Evolutionary conservation across 164 flowering plant genomes (phyloP), one percentile per base, ranked within the genome.

Genomic region (Berberis thunbergii): DNA sequence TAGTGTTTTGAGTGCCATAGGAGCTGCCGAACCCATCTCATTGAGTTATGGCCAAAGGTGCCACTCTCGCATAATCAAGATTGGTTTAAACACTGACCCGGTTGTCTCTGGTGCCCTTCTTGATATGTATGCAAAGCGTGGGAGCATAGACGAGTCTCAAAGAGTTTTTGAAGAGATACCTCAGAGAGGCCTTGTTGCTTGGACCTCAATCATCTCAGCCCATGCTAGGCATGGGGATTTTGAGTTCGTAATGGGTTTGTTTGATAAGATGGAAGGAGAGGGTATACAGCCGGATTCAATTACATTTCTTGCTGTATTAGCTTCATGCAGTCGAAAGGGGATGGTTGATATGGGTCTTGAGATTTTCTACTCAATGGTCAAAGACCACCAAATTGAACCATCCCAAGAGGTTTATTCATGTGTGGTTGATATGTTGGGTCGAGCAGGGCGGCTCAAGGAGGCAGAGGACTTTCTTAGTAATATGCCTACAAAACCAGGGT

Each of bases 111-210:
- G 86, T 45, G 88, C 99, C 42, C 83, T 94, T 12, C 83, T 94
- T 49, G 96, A 87, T 70, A 94, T 94, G 99, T 94, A 94, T 75
- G 93, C 89, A 42, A 94, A 87, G 69, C 82, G 97, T 7, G 97
- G 99, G 44, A 80, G 80, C 76, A 88, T 94, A 9, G 53, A 44
- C 1, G 91, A 89, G 64, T 79, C 97, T 43, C 67, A 64, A 45
- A 75, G 59, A 70, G 82, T 89, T 13, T 94, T 94, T 60, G 43
- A 52, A 45, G 95, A 85, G 64, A 62, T 61, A 6, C 61, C 75
- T 41, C 64, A 72, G 41, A 83, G 66, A 73, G 83, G 73, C 69
- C 79, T 82, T 45, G 81, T 88, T 64, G 77, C 87, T 55, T 94
- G 93, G 90, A 89, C 99, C 1, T 76, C 95, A 54, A 83, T 94